Evolutionary conservation across 2,329 filamentous ascomycete species (phyloP).

Genomic region (Botrytis fragariae): DNA sequence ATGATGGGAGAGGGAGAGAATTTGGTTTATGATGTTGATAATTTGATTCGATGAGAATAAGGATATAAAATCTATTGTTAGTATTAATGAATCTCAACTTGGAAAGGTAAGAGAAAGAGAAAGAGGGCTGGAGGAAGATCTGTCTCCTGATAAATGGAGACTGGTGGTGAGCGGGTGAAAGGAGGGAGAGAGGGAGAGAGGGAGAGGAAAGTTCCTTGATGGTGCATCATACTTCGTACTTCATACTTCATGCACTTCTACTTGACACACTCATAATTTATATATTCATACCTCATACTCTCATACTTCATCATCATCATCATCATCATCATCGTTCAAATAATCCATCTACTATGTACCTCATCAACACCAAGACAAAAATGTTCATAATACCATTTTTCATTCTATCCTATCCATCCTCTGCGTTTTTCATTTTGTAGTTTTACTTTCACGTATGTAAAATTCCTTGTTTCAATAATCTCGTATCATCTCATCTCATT

Average conservation of each 20-base stretch:
- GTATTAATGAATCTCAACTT: neutral
- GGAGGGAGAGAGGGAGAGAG: too few relatives aligned
- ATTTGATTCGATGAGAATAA: neutral
- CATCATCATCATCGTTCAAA: neutral
- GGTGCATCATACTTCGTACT: neutral
- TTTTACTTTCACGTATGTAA: too few relatives aligned
- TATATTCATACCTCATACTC: too few relatives aligned
- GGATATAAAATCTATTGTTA: neutral
- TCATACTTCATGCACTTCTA: too few relatives aligned
- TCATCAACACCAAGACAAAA: too few relatives aligned
- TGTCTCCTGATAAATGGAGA: neutral
- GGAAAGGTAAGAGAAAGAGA: neutral
- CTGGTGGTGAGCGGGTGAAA: neutral
- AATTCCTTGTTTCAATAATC: neutral
- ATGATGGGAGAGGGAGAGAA: neutral
- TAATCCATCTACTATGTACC: too few relatives aligned
- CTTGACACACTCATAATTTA: too few relatives aligned
- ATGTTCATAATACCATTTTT: fast-evolving
- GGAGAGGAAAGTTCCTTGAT: neutral
- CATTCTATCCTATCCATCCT: neutral
- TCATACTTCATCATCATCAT: too few relatives aligned
- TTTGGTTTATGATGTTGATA: neutral
- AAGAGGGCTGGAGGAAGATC: too few relatives aligned
- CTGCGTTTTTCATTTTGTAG: too few relatives aligned
- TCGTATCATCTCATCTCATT: neutral